Evolutionary conservation across 108 stramenopile species (phyloP).

Genomic region (Conticribra guillardii): DNA sequence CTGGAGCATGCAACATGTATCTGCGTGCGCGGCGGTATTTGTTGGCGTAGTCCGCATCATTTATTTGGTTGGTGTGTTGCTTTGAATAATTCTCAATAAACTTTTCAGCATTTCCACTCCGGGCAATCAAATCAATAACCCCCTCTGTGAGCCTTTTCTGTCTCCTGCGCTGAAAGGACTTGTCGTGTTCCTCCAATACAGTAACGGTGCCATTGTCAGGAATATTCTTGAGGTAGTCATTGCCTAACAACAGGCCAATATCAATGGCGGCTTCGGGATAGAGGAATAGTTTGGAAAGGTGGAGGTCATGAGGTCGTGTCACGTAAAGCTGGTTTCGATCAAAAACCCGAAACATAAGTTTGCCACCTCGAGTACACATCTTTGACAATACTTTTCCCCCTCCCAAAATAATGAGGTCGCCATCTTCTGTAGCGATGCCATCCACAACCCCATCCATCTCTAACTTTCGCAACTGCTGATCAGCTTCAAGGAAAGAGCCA

Average conservation of each 20-base stretch:
- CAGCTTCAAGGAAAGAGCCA: conserved; percentile 7
- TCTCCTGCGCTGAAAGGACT: no score
- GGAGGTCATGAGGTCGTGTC: neutral
- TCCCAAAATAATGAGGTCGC: neutral
- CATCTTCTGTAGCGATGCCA: conserved; percentile 7
- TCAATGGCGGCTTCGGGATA: neutral
- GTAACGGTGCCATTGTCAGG: neutral
- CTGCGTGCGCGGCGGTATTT: neutral
- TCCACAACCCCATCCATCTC: conserved; percentile 15
- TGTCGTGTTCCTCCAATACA: neutral
- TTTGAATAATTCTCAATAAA: neutral
- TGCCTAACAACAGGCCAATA: conserved; percentile 6
- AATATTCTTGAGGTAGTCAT: conserved; percentile 2
- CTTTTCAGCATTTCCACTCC: neutral
- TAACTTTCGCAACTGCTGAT: neutral
- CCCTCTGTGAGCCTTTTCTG: neutral
- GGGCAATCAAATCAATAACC: neutral
- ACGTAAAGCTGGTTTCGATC: neutral
- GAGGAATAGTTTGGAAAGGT: neutral
- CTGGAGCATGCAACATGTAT: neutral
- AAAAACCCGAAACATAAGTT: neutral
- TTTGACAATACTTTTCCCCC: conserved; percentile 2
- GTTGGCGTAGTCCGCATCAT: neutral
- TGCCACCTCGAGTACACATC: neutral
- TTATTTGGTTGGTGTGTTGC: neutral